Percentiles rank a stretch among this genome's conserved stretches.
phyloP scores from a whole-genome alignment of 305 asterid species.

The Solanum hybrid region DNA sequence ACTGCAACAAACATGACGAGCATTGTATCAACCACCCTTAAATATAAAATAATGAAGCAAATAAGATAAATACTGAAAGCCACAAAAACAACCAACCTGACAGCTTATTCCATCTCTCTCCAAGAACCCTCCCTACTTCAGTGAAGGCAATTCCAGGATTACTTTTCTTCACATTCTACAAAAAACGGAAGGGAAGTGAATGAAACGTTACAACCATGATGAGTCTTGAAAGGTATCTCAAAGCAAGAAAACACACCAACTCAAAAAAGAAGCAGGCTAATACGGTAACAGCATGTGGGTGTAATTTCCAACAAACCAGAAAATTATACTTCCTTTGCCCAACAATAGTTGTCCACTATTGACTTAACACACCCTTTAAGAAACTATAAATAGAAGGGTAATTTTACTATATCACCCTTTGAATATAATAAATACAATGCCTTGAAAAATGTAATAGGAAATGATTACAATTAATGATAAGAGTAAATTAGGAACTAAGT shows the following conservation, averaged over 20 bases:
- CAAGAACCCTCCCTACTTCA: conserved; percentile 69
- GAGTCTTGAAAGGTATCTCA: background rate
- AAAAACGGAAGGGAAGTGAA: background rate
- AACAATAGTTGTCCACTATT: no score
- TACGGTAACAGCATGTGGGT: background rate
- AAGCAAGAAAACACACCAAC: background rate
- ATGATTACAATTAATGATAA: no score
- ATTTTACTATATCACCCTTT: no score
- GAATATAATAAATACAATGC: no score
- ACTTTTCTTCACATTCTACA: conserved; percentile 68
- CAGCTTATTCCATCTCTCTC: conserved; percentile 91
- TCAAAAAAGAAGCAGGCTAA: background rate
- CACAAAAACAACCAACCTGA: conserved; percentile 40
- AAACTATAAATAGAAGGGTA: no score
- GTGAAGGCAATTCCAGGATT: conserved; percentile 71
- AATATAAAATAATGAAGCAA: background rate
- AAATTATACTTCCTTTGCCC: background rate
- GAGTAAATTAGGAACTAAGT: no score
- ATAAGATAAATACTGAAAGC: background rate
- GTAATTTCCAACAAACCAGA: background rate
- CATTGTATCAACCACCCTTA: background rate
- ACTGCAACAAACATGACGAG: background rate
- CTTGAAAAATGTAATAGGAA: no score
- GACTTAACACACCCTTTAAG: no score
- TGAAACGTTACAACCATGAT: background rate